Evolutionary conservation across 2,329 filamentous ascomycete genomes (phyloP).

Genomic region (Hymenotorrendiella dingleyae): DNA sequence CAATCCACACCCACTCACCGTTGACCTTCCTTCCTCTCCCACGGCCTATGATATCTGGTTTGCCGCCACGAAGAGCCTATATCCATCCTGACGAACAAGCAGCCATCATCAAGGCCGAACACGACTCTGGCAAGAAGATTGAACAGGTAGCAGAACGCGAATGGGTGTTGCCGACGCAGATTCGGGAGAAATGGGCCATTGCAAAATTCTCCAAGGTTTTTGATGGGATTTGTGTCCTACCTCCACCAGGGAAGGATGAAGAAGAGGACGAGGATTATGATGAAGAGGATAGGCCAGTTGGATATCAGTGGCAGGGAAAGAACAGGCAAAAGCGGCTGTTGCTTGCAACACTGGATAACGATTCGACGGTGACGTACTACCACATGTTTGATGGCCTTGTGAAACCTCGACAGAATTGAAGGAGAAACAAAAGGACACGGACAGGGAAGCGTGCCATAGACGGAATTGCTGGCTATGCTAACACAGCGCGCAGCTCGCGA

Average conservation of each 20-base stretch:
- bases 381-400: conserved; percentile 81
- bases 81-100: conserved; percentile 80
- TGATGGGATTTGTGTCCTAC: conserved; percentile 49
- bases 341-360: conserved; percentile 69
- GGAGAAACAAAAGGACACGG: too few relatives aligned
- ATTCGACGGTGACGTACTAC: conserved; percentile 81
- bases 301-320: conserved; percentile 38
- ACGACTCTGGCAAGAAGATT: conserved; percentile 40
- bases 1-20: conserved; percentile 44
- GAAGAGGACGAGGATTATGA: conserved; percentile 17
- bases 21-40: conserved; percentile 37
- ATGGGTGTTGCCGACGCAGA: conserved; percentile 71
- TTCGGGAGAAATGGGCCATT: conserved; percentile 68
- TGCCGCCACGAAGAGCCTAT: conserved; percentile 69
- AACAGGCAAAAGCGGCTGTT: conserved; percentile 60
- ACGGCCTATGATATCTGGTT: conserved; percentile 63
- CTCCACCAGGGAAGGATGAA: conserved; percentile 30
- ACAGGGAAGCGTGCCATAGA: too few relatives aligned
- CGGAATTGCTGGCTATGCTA: too few relatives aligned
- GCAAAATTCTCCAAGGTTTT: conserved; percentile 63
- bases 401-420: conserved; percentile 76
- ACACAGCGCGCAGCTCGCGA: too few relatives aligned
- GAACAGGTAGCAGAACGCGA: conserved; percentile 54
- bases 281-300: conserved; percentile 27
- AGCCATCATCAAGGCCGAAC: conserved; percentile 58